phyloP scores from a whole-genome alignment of 148 eudicot species.

The Agrostemma githago region DNA sequence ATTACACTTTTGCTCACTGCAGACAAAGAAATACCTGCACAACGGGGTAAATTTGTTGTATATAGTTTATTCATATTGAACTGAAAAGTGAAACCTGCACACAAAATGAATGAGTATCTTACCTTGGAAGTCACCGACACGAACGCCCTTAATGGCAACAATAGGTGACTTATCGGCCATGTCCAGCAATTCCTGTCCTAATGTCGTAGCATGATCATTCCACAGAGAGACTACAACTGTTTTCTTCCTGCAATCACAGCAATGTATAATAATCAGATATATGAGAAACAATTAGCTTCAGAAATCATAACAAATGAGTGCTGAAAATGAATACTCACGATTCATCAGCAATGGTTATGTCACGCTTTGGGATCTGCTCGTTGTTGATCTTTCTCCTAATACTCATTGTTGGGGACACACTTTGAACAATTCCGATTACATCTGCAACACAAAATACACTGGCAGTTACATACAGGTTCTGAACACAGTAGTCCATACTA shows the following conservation, averaged over 20 bases:
- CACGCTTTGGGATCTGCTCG: conserved; percentile 84
- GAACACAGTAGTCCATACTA: background rate
- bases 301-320: background rate
- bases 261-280: background rate
- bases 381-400: conserved; percentile 71
- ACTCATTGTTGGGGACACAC: conserved; percentile 82
- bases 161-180: conserved; percentile 83
- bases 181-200: conserved; percentile 87
- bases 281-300: background rate
- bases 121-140: conserved; percentile 92
- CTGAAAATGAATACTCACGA: conserved; percentile 40
- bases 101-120: background rate
- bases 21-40: conserved; percentile 84
- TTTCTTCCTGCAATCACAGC: conserved; percentile 63
- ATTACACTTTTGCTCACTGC: conserved; percentile 67
- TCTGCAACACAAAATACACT: conserved; percentile 38
- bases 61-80: background rate
- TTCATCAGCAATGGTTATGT: conserved; percentile 90
- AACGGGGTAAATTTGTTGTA: background rate
- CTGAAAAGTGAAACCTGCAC: background rate
- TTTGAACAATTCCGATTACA: conserved; percentile 88
- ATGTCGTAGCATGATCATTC: conserved; percentile 78
- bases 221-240: conserved; percentile 90
- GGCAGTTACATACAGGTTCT: background rate
- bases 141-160: conserved; percentile 81